A percentile compares a stretch with the other conserved stretches of the same genome.
Conservation (phyloP, 345 rosid species). For the Gossypium anomalum region DNA sequence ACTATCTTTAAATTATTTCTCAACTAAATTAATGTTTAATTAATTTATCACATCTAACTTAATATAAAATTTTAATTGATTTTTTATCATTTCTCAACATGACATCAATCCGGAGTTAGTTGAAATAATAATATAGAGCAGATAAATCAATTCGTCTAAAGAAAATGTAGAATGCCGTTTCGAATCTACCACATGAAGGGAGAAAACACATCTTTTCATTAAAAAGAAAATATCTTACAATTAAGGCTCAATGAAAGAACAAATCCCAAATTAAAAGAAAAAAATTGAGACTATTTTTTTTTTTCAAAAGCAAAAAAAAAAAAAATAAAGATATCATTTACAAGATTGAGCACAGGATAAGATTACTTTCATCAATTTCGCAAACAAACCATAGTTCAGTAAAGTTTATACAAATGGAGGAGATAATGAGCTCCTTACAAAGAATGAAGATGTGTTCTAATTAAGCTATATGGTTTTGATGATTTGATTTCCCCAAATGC, state of each 20-base stretch:
- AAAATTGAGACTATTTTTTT: neutral
- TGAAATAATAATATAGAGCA: too few relatives aligned
- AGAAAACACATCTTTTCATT: neutral
- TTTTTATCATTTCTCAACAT: too few relatives aligned
- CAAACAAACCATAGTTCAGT: neutral
- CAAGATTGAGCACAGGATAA: conserved; percentile 19
- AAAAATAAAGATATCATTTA: conserved; percentile 20
- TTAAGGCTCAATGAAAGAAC: neutral
- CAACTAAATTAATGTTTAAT: too few relatives aligned
- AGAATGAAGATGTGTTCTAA: conserved; percentile 15
- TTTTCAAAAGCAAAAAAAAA: neutral
- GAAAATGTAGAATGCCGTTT: neutral
- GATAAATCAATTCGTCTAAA: too few relatives aligned
- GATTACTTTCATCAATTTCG: conserved; percentile 7
- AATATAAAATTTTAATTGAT: too few relatives aligned
- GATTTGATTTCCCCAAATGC: conserved; percentile 23
- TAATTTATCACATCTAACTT: too few relatives aligned
- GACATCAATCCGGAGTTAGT: too few relatives aligned
- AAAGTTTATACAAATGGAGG: conserved; percentile 13
- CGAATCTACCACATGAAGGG: neutral
- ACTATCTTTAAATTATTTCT: too few relatives aligned
- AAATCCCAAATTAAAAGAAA: neutral
- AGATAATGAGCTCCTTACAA: conserved; percentile 24
- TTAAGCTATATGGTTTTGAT: neutral
- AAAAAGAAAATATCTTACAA: neutral